A percentile compares a stretch with the other conserved stretches of the same genome.
phyloP scores from a whole-genome alignment of 108 stramenopile genomes.

The Fistulifera solaris region DNA sequence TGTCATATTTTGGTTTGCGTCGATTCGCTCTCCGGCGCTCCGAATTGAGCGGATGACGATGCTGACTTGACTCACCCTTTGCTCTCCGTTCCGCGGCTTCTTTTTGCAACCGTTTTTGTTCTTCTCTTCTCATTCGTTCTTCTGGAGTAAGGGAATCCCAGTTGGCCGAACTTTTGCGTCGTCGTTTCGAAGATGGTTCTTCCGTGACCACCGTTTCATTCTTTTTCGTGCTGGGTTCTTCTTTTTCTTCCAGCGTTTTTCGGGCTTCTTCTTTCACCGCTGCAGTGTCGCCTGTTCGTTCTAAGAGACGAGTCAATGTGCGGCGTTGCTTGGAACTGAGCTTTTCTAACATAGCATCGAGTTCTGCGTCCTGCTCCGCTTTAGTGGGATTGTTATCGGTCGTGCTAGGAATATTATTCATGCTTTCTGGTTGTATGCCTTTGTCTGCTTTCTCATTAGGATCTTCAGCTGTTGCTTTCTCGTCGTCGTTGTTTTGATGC shows the following conservation, averaged over 20 bases:
- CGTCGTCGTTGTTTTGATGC: no score
- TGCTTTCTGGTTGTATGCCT: constrained; percentile 4
- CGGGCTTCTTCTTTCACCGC: constrained; percentile 11
- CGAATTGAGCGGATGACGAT: constrained; percentile 72
- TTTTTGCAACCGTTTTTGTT: constrained; percentile 52
- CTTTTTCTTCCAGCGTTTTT: constrained; percentile 3
- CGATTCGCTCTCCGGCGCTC: constrained; percentile 79
- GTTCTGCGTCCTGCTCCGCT: constrained; percentile 13
- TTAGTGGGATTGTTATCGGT: neutral
- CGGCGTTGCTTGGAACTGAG: constrained; percentile 61
- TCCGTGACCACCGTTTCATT: constrained; percentile 18
- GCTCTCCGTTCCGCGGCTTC: constrained; percentile 64
- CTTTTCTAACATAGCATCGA: constrained; percentile 36
- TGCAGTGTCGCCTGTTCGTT: constrained; percentile 6
- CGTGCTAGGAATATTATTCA: neutral
- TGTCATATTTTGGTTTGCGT: constrained; percentile 53
- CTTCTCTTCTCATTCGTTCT: constrained; percentile 59
- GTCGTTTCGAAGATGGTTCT: constrained; percentile 12
- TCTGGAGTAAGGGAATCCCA: constrained; percentile 47
- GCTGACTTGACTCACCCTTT: constrained; percentile 19
- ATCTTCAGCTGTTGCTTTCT: constrained; percentile 6
- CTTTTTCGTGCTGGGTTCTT: constrained; percentile 2
- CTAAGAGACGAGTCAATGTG: constrained; percentile 10
- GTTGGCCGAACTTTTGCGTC: constrained; percentile 21
- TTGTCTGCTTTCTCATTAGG: neutral